Evolutionary conservation across 1,284 basidiomycete species (phyloP).

Genomic region (Anthracocystis panici-leucophaei): DNA sequence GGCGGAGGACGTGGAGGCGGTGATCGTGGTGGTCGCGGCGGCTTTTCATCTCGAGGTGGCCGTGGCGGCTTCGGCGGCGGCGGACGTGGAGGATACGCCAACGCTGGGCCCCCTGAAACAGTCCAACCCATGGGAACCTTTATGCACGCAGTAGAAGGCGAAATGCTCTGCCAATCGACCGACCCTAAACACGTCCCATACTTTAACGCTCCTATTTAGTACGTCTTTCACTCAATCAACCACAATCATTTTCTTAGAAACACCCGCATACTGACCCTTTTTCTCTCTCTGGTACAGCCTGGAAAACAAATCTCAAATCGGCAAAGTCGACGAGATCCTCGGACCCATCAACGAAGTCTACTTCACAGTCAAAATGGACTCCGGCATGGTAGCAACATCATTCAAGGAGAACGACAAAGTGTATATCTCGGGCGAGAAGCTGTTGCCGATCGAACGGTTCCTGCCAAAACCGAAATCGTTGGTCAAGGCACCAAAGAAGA

Average conservation of each 20-base stretch:
- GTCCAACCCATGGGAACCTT: slow-evolving; percentile 68
- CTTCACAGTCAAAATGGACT: slow-evolving; percentile 97
- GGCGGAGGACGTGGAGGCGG: slow-evolving; percentile 58
- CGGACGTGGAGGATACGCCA: slow-evolving; percentile 56
- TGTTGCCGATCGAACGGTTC: slow-evolving; percentile 95
- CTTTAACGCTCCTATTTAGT: slow-evolving; percentile 98
- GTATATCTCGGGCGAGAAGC: slow-evolving; percentile 94
- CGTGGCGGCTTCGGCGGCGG: slow-evolving; percentile 60
- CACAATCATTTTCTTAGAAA: no score
- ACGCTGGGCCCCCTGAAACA: slow-evolving; percentile 65
- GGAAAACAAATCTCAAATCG: slow-evolving; percentile 94
- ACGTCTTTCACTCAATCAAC: slow-evolving; percentile 20
- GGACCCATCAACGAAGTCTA: slow-evolving; percentile 99
- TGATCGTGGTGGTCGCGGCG: slow-evolving; percentile 58
- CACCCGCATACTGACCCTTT: slow-evolving; percentile 3
- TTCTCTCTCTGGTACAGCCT: slow-evolving; percentile 71
- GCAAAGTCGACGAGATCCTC: slow-evolving; percentile 95
- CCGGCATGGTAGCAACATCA: slow-evolving; percentile 92
- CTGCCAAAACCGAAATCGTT: slow-evolving; percentile 89
- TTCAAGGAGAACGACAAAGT: slow-evolving; percentile 99
- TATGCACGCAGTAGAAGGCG: slow-evolving; percentile 88
- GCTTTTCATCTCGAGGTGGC: slow-evolving; percentile 59
- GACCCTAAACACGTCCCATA: slow-evolving; percentile 81
- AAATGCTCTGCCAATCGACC: slow-evolving; percentile 93
- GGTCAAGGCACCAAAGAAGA: slow-evolving; percentile 56